Evolutionary conservation across 2,329 filamentous ascomycete species (phyloP), one percentile per base, ranked within the genome.

Genomic region (Ascochyta lentis): DNA sequence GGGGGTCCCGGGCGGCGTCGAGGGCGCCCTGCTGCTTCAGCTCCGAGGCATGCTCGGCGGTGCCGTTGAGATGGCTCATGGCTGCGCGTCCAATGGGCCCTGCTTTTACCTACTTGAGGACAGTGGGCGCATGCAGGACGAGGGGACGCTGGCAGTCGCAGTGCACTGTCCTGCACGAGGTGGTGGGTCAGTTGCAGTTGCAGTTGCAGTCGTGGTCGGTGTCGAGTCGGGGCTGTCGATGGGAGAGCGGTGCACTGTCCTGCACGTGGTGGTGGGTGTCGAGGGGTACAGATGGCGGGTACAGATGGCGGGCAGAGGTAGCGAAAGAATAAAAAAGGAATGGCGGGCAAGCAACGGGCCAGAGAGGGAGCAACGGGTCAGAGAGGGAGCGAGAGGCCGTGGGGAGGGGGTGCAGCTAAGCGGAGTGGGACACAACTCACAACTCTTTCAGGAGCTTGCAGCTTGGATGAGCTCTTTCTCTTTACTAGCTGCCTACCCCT

Each of bases 11-110:
- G 51, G 92, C 88, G 56, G 91, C 89, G 71, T 95, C 90, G 57
- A 94, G 80, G 62, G 87, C 89, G 63, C 88, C 91, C 77, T 96
- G 88, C 75, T 88, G 83, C 84, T 92, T 96, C 76, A 91, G 84
- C 84, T 96, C 92, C 56, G 76, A 75, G 54, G 75, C 79, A 47
- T 65, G 64, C 53, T 64, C 52, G 27, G 61, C 55, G 37, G 73
- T 52, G 33, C 50, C 49, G 35, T 52, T 54, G 26, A 41, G 37
- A 29, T 40, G 46, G 37, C 29, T 37, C 53, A 55, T 55, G 48
- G 34, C 23, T 29, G 3, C 39, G 53, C 33, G 29, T 22, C 8
- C 27, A 29, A 29, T 29, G 27, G 27, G 24, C 40, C 19, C 37
- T 39, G 37, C 37, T 39, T 23, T 39, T 10, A 39, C 37, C 16